Evolutionary conservation across 2,329 filamentous ascomycete species (phyloP).

Genomic region (Pseudogymnoascus sp.): DNA sequence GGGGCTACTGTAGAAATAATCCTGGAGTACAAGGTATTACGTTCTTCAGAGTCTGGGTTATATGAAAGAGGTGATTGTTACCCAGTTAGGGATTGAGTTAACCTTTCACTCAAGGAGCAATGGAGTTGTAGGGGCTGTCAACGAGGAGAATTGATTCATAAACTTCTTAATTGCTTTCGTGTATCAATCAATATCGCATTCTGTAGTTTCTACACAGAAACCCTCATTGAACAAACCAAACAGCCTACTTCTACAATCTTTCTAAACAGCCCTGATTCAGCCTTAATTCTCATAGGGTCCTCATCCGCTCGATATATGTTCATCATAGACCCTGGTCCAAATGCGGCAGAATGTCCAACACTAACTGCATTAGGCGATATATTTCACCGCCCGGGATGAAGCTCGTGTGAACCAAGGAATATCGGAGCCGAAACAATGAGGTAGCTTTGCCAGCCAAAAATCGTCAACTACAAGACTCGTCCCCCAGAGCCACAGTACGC

Average conservation of each 20-base stretch:
- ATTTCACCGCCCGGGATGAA: constrained; percentile 2
- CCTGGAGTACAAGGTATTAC: neutral
- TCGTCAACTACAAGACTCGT: constrained; percentile 2
- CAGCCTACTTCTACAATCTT: neutral
- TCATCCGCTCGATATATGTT: neutral
- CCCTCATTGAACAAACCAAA: neutral
- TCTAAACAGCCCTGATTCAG: neutral
- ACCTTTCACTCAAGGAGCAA: neutral
- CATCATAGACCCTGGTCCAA: neutral
- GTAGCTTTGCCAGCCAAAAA: constrained; percentile 9
- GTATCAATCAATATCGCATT: neutral
- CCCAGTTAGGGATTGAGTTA: neutral
- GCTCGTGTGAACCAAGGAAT: constrained; percentile 4
- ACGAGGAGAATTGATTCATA: neutral
- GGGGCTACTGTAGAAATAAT: neutral
- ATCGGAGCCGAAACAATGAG: constrained; percentile 8
- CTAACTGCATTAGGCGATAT: neutral
- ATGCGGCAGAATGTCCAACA: neutral
- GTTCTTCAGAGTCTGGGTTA: neutral
- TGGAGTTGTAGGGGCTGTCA: neutral
- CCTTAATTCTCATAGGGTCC: neutral
- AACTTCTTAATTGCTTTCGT: neutral
- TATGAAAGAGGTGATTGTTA: neutral
- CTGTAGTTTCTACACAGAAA: neutral
- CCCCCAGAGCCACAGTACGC: constrained; percentile 4